A percentile compares a stretch with the other conserved stretches of the same genome.
Conservation (phyloP, 176 grass and related monocot genomes). For the Oryza coarctata region DNA sequence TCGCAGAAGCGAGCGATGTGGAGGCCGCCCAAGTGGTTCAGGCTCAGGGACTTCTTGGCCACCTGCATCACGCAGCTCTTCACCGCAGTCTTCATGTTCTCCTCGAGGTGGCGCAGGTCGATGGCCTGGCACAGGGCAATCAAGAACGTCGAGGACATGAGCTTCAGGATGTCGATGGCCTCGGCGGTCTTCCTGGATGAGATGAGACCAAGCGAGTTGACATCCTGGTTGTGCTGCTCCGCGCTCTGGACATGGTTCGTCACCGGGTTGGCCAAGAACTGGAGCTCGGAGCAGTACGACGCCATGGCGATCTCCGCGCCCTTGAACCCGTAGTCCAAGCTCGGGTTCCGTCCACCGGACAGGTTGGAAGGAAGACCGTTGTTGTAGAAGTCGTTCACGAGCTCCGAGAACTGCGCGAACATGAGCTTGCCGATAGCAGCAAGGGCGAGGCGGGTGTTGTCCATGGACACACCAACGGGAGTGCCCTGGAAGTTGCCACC, state of each 20-base stretch:
- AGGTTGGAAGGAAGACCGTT: slow-evolving; percentile 88
- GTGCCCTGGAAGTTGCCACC: slow-evolving; percentile 97
- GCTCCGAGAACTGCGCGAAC: slow-evolving; percentile 93
- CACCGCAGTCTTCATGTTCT: slow-evolving; percentile 73
- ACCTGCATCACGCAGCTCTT: slow-evolving; percentile 70
- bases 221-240: slow-evolving; percentile 98
- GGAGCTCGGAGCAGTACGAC: slow-evolving; percentile 91
- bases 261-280: slow-evolving; percentile 88
- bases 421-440: slow-evolving; percentile 91
- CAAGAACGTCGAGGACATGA: slow-evolving; percentile 86
- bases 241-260: slow-evolving; percentile 98
- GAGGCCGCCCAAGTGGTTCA: slow-evolving; percentile 61
- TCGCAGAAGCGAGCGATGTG: slow-evolving; percentile 74
- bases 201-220: slow-evolving; percentile 89
- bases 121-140: slow-evolving; percentile 76
- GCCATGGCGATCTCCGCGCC: slow-evolving; percentile 97
- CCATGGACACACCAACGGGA: slow-evolving; percentile 94
- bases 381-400: slow-evolving; percentile 99
- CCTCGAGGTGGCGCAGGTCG: slow-evolving; percentile 82
- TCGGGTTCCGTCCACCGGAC: slow-evolving; percentile 82
- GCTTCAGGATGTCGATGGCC: slow-evolving; percentile 82
- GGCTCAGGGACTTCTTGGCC: slow-evolving; percentile 66
- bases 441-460: slow-evolving; percentile 82
- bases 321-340: slow-evolving; percentile 95
- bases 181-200: slow-evolving; percentile 90